A percentile compares a stretch with the other conserved stretches of the same genome.
phyloP scores from a whole-genome alignment of 192 early-diverging fungal species.

The Entomortierella beljakovae region DNA sequence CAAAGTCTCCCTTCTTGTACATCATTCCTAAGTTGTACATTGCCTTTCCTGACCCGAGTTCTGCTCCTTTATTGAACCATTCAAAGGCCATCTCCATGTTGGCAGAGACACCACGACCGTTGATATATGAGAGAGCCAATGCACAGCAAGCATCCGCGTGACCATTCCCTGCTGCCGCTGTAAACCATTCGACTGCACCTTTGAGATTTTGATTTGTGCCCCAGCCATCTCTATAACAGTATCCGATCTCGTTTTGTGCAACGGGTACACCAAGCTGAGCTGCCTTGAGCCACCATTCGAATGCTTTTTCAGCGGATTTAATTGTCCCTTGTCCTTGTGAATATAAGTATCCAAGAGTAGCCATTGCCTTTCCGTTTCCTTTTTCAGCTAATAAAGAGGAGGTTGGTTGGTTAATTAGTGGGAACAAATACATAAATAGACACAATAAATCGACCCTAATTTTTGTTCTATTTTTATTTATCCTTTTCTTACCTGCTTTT shows the following conservation, averaged over 20 bases:
- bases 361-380: constrained; percentile 55
- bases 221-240: constrained; percentile 73
- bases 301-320: constrained; percentile 59
- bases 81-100: constrained; percentile 68
- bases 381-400: constrained; percentile 32
- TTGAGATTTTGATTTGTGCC: constrained; percentile 60
- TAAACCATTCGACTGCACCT: constrained; percentile 71
- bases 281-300: constrained; percentile 67
- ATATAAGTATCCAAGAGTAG: constrained; percentile 51
- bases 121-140: constrained; percentile 82
- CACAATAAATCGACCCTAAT: not conserved
- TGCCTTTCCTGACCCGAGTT: constrained; percentile 68
- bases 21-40: constrained; percentile 84
- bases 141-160: constrained; percentile 85
- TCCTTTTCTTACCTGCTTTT: constrained; percentile 35
- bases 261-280: constrained; percentile 60
- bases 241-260: constrained; percentile 65
- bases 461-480: not conserved
- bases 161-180: constrained; percentile 70
- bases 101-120: constrained; percentile 73
- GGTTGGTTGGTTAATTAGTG: not conserved
- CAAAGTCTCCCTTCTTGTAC: constrained; percentile 72
- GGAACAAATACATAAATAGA: constrained; percentile 7
- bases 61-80: constrained; percentile 74
- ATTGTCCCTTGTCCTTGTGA: constrained; percentile 47